These are phyloP conservation scores for Letharia columbiana DNA, from an alignment of 495 filamentous ascomycete species.

Conservation along the genomic window DNA sequence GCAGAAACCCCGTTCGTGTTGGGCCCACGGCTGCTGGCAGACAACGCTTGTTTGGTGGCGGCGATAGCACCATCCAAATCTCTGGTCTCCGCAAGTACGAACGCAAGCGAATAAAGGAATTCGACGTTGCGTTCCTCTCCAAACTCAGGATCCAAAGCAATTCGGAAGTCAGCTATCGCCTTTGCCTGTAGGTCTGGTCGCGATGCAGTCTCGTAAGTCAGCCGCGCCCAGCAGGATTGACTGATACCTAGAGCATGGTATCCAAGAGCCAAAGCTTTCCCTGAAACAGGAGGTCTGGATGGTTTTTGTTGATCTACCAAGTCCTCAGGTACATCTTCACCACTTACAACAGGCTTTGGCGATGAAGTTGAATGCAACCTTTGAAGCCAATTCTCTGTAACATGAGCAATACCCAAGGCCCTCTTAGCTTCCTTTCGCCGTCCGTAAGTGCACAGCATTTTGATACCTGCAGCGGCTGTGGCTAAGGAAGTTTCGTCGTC, in stretches of 20 bases:
- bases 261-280: conserved; percentile 51
- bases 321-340: conserved; percentile 28
- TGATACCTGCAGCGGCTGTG: conserved; percentile 69
- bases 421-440: conserved; percentile 65
- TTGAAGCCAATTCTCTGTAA: conserved; percentile 57
- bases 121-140: conserved; percentile 55
- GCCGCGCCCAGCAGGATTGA: conserved; percentile 74
- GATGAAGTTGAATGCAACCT: conserved; percentile 33
- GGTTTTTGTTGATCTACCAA: conserved; percentile 21
- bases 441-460: conserved; percentile 74
- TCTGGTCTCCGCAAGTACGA: conserved; percentile 70
- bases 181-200: conserved; percentile 60
- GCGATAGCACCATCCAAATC: conserved; percentile 70
- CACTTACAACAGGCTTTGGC: conserved; percentile 32
- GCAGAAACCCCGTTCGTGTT: not conserved
- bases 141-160: conserved; percentile 55
- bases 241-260: conserved; percentile 77
- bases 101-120: conserved; percentile 68
- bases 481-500: conserved; percentile 62
- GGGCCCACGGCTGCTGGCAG: not conserved
- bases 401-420: conserved; percentile 54
- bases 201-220: conserved; percentile 61
- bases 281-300: conserved; percentile 36
- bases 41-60: conserved; percentile 56
- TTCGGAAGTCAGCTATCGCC: conserved; percentile 65